Evolutionary conservation across 2,329 filamentous ascomycete genomes (phyloP).

Genomic region (Talaromyces marneffei): DNA sequence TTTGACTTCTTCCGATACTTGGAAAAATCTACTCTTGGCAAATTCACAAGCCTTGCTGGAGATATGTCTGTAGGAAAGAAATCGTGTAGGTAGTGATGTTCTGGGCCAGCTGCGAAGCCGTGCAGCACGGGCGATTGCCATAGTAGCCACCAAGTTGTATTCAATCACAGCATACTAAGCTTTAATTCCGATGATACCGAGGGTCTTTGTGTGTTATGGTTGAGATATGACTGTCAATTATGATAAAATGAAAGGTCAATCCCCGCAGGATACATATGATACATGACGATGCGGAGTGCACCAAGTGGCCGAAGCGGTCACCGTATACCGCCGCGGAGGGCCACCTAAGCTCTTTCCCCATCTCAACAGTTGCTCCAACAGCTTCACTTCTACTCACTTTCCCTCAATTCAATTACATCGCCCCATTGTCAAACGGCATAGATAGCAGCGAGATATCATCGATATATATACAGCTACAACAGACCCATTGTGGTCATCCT

Average conservation of each 20-base stretch:
- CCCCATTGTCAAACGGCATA: conserved; percentile 17
- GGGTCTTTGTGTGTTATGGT: not conserved
- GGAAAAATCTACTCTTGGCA: conserved; percentile 50
- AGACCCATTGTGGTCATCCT: conserved; percentile 18
- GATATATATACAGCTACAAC: conserved; percentile 22
- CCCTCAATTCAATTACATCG: conserved; percentile 1
- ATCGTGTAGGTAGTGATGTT: not conserved
- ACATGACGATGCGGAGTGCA: conserved; percentile 24
- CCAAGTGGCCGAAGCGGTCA: conserved; percentile 29
- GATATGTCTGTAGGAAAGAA: conserved; percentile 9
- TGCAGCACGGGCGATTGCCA: conserved; percentile 1
- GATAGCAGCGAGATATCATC: conserved; percentile 17
- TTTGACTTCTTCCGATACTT: conserved; percentile 73
- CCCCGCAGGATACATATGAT: conserved; percentile 11
- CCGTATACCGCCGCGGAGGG: conserved; percentile 28
- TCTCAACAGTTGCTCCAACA: conserved; percentile 2
- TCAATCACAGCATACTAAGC: not conserved
- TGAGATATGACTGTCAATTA: not conserved
- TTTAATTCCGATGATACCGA: not conserved
- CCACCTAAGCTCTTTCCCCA: conserved; percentile 33
- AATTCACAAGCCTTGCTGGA: conserved; percentile 26
- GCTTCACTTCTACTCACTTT: not conserved
- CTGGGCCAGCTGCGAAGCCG: conserved; percentile 8
- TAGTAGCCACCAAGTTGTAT: not conserved
- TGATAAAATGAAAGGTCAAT: not conserved